phyloP scores from a whole-genome alignment of 495 filamentous ascomycete species.

The Neurospora terricola region DNA sequence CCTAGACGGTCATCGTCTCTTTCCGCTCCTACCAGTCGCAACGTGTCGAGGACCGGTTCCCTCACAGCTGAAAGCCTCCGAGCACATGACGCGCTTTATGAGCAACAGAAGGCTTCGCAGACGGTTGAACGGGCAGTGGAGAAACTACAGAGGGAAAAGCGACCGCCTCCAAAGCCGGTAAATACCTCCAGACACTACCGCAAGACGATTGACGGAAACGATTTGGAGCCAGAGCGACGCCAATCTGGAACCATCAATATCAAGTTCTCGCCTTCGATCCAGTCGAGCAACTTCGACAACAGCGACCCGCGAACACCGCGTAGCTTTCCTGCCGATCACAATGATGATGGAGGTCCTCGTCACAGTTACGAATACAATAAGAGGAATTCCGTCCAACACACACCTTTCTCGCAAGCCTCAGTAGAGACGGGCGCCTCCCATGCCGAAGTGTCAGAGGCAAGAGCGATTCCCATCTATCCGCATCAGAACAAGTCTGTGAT shows the following conservation, averaged over 20 bases:
- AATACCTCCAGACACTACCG: neutral
- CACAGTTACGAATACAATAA: slow-evolving; percentile 11
- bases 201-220: neutral
- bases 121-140: slow-evolving; percentile 17
- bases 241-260: slow-evolving; percentile 14
- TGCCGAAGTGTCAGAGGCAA: slow-evolving; percentile 63
- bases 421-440: slow-evolving; percentile 44
- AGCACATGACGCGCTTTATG: slow-evolving; percentile 41
- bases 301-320: neutral
- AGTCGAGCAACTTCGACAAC: slow-evolving; percentile 18
- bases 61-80: slow-evolving; percentile 57
- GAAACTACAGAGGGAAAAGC: slow-evolving; percentile 16
- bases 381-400: slow-evolving; percentile 41
- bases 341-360: slow-evolving; percentile 27
- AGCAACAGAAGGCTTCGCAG: slow-evolving; percentile 22
- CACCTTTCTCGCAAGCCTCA: slow-evolving; percentile 49
- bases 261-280: slow-evolving; percentile 14
- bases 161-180: neutral
- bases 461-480: slow-evolving; percentile 70
- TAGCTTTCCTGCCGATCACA: slow-evolving; percentile 22
- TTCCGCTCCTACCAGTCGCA: slow-evolving; percentile 61
- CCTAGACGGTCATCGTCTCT: slow-evolving; percentile 55
- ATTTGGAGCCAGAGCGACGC: slow-evolving; percentile 8
- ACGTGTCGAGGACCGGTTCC: slow-evolving; percentile 53
- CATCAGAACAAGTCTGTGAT: slow-evolving; percentile 80